A percentile compares a stretch with the other conserved stretches of the same genome.
Evolutionary conservation across 1,284 basidiomycete genomes (phyloP).

Genomic region (Gymnopus androsaceus): DNA sequence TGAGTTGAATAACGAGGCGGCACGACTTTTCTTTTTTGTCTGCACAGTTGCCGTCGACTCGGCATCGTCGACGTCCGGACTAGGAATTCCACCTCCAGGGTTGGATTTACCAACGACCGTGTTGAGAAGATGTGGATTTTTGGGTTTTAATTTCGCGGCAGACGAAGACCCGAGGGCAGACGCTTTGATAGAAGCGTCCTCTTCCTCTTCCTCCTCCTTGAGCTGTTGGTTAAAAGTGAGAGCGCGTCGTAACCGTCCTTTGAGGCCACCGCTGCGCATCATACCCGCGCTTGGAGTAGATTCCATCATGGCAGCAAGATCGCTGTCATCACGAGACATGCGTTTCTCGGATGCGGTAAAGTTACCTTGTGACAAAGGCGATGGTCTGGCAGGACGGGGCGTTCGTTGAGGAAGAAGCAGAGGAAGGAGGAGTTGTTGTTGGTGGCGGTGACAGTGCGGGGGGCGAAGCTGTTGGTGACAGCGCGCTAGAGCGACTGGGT

Average conservation of each 20-base stretch:
- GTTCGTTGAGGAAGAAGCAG: slow-evolving; percentile 38
- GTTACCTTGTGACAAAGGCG: slow-evolving; percentile 72
- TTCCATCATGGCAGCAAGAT: slow-evolving; percentile 61
- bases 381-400: slow-evolving; percentile 68
- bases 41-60: slow-evolving; percentile 54
- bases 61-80: slow-evolving; percentile 29
- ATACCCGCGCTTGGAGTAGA: slow-evolving; percentile 45
- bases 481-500: slow-evolving; percentile 47
- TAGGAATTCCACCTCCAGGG: slow-evolving; percentile 30
- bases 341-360: slow-evolving; percentile 69
- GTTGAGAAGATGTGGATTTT: slow-evolving; percentile 27
- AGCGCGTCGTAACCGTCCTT: slow-evolving; percentile 74
- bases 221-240: slow-evolving; percentile 60
- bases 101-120: slow-evolving; percentile 24
- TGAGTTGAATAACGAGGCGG: slow-evolving; percentile 83
- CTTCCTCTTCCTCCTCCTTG: slow-evolving; percentile 61
- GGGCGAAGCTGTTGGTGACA: slow-evolving; percentile 40
- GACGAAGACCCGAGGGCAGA: slow-evolving; percentile 32
- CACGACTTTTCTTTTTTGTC: slow-evolving; percentile 66
- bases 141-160: slow-evolving; percentile 33
- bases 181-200: slow-evolving; percentile 46
- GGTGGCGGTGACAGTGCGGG: slow-evolving; percentile 42
- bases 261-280: slow-evolving; percentile 67
- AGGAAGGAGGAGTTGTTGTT: slow-evolving; percentile 34
- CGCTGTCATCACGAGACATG: slow-evolving; percentile 77